Conservation (phyloP, 495 filamentous ascomycete genomes). For the Penicillium longicatenatum region DNA sequence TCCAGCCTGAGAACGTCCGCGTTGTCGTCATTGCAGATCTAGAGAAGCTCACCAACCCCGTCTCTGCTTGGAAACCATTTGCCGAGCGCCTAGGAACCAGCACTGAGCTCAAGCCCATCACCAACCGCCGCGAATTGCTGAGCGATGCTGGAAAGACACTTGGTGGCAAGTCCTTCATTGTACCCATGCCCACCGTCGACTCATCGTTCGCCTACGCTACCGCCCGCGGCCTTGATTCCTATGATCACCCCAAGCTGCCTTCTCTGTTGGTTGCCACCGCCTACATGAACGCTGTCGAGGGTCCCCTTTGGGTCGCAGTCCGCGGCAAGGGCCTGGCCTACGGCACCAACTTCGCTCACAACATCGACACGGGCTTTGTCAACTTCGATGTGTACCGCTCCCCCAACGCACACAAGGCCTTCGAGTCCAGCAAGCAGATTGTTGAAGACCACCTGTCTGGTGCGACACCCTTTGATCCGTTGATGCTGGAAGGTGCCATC, state of each 20-base stretch:
- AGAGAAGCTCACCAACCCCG: conserved; percentile 71
- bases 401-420: conserved; percentile 86
- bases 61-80: conserved; percentile 80
- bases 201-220: conserved; percentile 84
- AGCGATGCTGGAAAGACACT: conserved; percentile 70
- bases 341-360: conserved; percentile 71
- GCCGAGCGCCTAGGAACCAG: conserved; percentile 46
- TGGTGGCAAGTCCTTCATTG: conserved; percentile 72
- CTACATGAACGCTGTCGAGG: conserved; percentile 92
- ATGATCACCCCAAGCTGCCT: conserved; percentile 74
- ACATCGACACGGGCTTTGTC: conserved; percentile 76
- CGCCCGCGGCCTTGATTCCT: conserved; percentile 70
- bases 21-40: conserved; percentile 82
- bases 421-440: conserved; percentile 70
- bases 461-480: conserved; percentile 65
- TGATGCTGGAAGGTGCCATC: conserved; percentile 86
- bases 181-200: conserved; percentile 91
- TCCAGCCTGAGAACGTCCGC: conserved; percentile 80
- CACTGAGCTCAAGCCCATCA: conserved; percentile 58
- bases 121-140: conserved; percentile 61
- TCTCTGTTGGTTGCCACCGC: conserved; percentile 82
- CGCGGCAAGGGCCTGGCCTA: conserved; percentile 93
- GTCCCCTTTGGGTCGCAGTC: conserved; percentile 89
- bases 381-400: conserved; percentile 85
- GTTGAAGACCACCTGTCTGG: conserved; percentile 69